These are phyloP conservation scores for Achaetomiella virescens DNA, from an alignment of 495 filamentous ascomycete species.

Conservation along the genomic window DNA sequence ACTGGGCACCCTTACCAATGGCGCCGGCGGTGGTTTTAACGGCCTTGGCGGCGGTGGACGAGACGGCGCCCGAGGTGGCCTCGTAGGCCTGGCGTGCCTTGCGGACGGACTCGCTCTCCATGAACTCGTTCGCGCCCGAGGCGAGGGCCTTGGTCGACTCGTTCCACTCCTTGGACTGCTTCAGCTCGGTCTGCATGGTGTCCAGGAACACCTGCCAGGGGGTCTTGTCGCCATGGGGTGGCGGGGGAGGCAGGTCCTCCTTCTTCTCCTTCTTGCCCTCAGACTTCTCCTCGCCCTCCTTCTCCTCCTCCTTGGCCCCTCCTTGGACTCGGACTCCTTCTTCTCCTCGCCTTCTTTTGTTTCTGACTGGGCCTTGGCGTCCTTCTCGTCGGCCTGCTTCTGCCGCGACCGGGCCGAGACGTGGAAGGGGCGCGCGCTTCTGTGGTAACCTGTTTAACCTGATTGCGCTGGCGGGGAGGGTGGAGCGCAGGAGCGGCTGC, in stretches of 20 bases:
- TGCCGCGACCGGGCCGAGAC: conserved; percentile 32
- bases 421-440: conserved; percentile 38
- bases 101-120: conserved; percentile 88
- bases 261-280: conserved; percentile 51
- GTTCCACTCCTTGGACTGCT: conserved; percentile 98
- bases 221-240: conserved; percentile 94
- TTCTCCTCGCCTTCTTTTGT: conserved; percentile 29
- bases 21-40: conserved; percentile 78
- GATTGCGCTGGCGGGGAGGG: conserved; percentile 35
- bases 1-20: conserved; percentile 81
- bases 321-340: conserved; percentile 35
- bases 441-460: conserved; percentile 28
- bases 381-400: conserved; percentile 21
- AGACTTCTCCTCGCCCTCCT: conserved; percentile 41
- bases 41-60: conserved; percentile 65
- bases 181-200: conserved; percentile 85
- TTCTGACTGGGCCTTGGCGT: conserved; percentile 33
- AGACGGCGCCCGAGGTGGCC: conserved; percentile 68
- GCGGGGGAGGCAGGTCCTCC: conserved; percentile 78
- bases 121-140: conserved; percentile 79
- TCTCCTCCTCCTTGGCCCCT: conserved; percentile 44
- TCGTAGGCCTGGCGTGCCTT: conserved; percentile 80
- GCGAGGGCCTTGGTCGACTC: conserved; percentile 94
- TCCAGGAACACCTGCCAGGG: conserved; percentile 98
- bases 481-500: conserved; percentile 37